Evolutionary conservation across 1,284 basidiomycete genomes (phyloP).

Genomic region (Pulveroboletus sp.): DNA sequence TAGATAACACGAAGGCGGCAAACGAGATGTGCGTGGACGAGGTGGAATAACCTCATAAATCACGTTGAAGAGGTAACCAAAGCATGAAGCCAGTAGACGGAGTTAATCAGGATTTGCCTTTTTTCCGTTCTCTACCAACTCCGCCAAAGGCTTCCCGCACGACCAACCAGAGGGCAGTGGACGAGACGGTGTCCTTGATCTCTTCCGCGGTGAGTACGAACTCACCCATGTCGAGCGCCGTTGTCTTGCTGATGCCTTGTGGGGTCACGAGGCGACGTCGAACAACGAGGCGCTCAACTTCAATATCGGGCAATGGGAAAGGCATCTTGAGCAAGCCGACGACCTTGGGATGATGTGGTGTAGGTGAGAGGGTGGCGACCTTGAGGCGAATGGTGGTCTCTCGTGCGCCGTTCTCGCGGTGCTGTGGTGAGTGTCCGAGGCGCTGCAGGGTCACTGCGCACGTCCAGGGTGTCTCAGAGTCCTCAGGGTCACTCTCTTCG

Average conservation of each 20-base stretch:
- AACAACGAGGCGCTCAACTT: slow-evolving; percentile 58
- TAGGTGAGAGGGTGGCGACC: slow-evolving; percentile 83
- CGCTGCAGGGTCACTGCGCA: slow-evolving; percentile 69
- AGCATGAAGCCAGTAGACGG: neutral
- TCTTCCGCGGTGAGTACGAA: slow-evolving; percentile 83
- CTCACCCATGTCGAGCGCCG: slow-evolving; percentile 40
- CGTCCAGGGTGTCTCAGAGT: slow-evolving; percentile 94
- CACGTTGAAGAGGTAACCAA: neutral
- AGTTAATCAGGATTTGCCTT: slow-evolving; percentile 54
- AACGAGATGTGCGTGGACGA: slow-evolving; percentile 6
- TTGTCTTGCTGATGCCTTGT: slow-evolving; percentile 45
- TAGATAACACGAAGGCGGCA: slow-evolving; percentile 22
- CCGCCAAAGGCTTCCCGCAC: slow-evolving; percentile 92
- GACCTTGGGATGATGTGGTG: slow-evolving; percentile 95
- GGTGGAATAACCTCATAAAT: slow-evolving; percentile 20
- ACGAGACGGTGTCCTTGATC: slow-evolving; percentile 90
- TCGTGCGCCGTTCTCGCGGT: slow-evolving; percentile 5
- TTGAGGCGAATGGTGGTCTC: slow-evolving; percentile 47
- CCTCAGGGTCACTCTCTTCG: slow-evolving; percentile 88
- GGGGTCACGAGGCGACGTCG: slow-evolving; percentile 51
- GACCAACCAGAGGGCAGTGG: slow-evolving; percentile 89
- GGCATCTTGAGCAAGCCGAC: slow-evolving; percentile 90
- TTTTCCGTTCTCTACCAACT: slow-evolving; percentile 75
- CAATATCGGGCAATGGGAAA: slow-evolving; percentile 78
- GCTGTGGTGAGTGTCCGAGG: slow-evolving; percentile 12